These are phyloP conservation scores for Odontarrhena argentea DNA, from an alignment of 345 rosid genomes.

Conservation along the genomic window DNA sequence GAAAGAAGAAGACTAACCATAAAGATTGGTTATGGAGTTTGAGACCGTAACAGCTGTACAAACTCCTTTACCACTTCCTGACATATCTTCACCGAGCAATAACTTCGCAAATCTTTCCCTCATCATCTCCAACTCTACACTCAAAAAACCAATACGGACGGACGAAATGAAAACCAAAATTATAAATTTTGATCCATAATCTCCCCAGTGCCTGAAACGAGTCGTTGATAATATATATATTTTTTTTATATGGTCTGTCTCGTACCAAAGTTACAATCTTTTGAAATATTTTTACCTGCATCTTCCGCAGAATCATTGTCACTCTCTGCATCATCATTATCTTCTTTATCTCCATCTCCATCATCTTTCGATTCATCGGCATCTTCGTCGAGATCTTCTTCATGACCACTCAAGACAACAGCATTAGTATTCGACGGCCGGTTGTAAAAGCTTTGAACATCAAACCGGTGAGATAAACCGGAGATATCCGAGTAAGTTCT, in stretches of 20 bases:
- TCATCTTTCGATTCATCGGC: conserved; percentile 32
- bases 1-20: conserved; percentile 50
- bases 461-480: conserved; percentile 43
- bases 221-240: no score
- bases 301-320: conserved; percentile 41
- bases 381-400: conserved; percentile 36
- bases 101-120: conserved; percentile 85
- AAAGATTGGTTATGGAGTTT: conserved; percentile 84
- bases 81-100: conserved; percentile 92
- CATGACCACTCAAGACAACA: conserved; percentile 35
- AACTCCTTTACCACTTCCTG: conserved; percentile 91
- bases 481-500: conserved; percentile 75
- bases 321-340: conserved; percentile 27
- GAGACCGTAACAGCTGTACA: conserved; percentile 87
- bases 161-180: not conserved
- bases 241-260: no score
- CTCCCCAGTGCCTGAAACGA: no score
- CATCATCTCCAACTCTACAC: conserved; percentile 72
- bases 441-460: conserved; percentile 42
- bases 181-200: not conserved
- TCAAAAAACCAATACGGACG: not conserved
- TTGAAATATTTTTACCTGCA: conserved; percentile 20
- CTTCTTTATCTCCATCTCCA: conserved; percentile 8
- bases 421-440: conserved; percentile 32
- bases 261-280: not conserved